These are phyloP conservation scores for Cladosporium sp. DNA, from an alignment of 2,329 filamentous ascomycete genomes.

Conservation along the genomic window DNA sequence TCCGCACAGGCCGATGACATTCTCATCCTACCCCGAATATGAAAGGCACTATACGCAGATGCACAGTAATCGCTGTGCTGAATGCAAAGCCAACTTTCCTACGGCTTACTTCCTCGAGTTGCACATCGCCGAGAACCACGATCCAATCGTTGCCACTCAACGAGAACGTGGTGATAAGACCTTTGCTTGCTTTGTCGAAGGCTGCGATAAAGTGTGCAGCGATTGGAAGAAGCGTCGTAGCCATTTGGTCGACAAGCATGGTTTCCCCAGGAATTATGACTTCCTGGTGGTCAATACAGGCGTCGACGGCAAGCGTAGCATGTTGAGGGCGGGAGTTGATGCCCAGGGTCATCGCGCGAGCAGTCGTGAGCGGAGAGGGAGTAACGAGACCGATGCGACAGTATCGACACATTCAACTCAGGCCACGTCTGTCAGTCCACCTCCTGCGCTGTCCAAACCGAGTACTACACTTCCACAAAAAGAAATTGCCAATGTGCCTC, in stretches of 20 bases:
- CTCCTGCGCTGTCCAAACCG: background rate
- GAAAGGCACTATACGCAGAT: constrained; percentile 78
- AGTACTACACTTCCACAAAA: background rate
- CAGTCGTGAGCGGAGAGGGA: constrained; percentile 25
- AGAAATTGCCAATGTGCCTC: background rate
- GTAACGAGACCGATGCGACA: constrained; percentile 18
- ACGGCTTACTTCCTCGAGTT: constrained; percentile 73
- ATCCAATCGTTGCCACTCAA: constrained; percentile 68
- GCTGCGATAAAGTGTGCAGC: constrained; percentile 78
- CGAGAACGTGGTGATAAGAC: constrained; percentile 82
- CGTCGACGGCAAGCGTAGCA: constrained; percentile 77
- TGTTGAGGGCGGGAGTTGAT: constrained; percentile 59
- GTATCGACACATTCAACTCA: constrained; percentile 21
- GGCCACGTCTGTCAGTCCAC: constrained; percentile 17
- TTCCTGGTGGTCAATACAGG: constrained; percentile 83
- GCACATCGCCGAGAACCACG: constrained; percentile 89
- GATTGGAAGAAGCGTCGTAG: constrained; percentile 78
- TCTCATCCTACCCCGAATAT: constrained; percentile 73
- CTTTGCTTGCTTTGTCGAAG: constrained; percentile 87
- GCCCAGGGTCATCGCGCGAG: constrained; percentile 29
- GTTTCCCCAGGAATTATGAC: constrained; percentile 81
- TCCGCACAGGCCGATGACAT: constrained; percentile 69
- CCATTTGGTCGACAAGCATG: constrained; percentile 91
- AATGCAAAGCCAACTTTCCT: constrained; percentile 85
- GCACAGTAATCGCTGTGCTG: constrained; percentile 79